Evolutionary conservation across 2,329 filamentous ascomycete genomes (phyloP), one percentile per base, ranked within the genome.

Genomic region (Emericellopsis cladophorae): DNA sequence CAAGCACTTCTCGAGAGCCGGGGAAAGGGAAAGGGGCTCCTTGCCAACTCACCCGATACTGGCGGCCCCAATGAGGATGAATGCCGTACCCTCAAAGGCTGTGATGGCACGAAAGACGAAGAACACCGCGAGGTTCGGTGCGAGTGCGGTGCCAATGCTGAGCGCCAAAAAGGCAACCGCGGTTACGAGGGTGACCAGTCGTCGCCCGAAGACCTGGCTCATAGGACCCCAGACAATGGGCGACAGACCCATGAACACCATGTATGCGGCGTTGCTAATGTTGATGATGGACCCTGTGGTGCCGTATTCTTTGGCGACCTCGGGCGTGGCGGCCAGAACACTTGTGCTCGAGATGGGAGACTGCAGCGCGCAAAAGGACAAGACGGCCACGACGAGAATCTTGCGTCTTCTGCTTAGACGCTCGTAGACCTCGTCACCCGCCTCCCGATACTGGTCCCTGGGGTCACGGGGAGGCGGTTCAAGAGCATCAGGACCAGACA

Each of bases 291-390:
- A 73, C 5, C 79, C 80, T 0, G 74, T 81, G 0, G 80, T 85
- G 32, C 65, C 47, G 54, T 74, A 86, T 7, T 74, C 77, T 4
- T 54, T 56, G 2, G 82, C 81, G 5, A 90, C 78, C 56, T 90
- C 84, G 2, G 84, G 83, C 1, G 82, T 75, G 2, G 83, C 84
- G 1, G 82, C 72, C 11, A 90, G 60, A 8, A 89, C 76, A 1
- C 80, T 79, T 0, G 84, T 89, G 32, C 78, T 84, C 11, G 78
- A 82, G 21, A 86, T 74, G 0, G 85, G 85, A 1, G 84, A 79
- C 36, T 90, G 65, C 47, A 90, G 86, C 22, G 80, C 77, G 59
- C 82, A 87, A 53, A 81, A 84, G 1, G 82, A 80, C 40, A 89
- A 61, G 6, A 88, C 70, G 9, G 66, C 64, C 14, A 87, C 79